Base-by-base conservation (phyloP, 345 rosid genomes). In the Pugionium cornutum region DNA sequence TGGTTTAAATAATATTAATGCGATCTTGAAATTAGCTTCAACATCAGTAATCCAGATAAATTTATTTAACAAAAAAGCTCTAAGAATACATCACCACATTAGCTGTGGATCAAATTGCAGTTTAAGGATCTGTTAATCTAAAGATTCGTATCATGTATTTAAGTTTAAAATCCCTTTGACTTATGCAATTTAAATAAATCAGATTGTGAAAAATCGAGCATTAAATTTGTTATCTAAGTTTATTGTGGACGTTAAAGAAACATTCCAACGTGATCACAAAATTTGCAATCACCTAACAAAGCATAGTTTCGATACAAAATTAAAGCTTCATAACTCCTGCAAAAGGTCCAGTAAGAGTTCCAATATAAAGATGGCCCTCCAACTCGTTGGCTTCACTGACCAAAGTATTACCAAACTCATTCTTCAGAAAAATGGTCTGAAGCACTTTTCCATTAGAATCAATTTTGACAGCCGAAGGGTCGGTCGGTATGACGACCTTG, bases 331-430 rank as follows among this genome's bases (percentile, higher is more conserved):
- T 25, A 48, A 67, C 26, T 39, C 72, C 77, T 7, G 58, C 77
- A 34, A 73, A 73, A 32, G 68, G 73, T 5, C 68, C 68, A 3
- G 57, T 60, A 6, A 73, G 68, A 53, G 77, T 73, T 46, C 77
- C 77, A 7, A 73, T 32, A 9, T 73, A 73, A 35, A 73, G 53
- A 1, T 44, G 18, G 25, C 77, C 73, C 1, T 73, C 18, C 11
- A 47, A 47, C 68, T 73, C 77, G 11, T 73, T 66, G 50, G 46
- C 77, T 60, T 73, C 77, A 53, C 73, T 73, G 44, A 73, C 46
- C 77, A 73, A 53, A 53, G 73, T 53, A 7, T 73, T 48, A 4
- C 77, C 77, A 53, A 73, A 67, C 52, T 66, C 49, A 53, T 73
- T 53, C 58, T 67, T 66, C 26, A 73, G 58, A 9, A 31, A 51